Base-by-base conservation (phyloP, 495 filamentous ascomycete species). In the Podospora fimiseda region DNA sequence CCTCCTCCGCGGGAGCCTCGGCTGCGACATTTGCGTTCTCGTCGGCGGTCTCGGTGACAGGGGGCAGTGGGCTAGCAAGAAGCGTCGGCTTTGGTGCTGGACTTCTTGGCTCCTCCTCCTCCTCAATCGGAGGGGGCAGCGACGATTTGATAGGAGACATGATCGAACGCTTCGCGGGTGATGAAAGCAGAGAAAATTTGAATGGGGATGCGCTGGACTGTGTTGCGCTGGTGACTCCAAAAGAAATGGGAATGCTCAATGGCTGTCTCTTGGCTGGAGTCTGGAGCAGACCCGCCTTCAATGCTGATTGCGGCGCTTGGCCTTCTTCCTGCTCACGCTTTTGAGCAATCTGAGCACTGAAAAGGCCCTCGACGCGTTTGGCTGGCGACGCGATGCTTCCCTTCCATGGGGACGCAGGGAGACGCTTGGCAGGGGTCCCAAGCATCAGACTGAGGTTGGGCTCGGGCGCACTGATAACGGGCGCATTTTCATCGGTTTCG, bases 221-320 rank as follows among this genome's bases (percentile, higher is more conserved):
- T 11, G 7, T 33, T 3, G 27, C 38, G 11, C 22, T 21, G n/a
- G 41, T 47, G 13, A 9, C 49, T 15, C 41, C 61, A 22, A 18
- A 48, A 50, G 36, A 61, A 48, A 18, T 74, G 2, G 44, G 44
- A 11, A 72, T 64, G 14, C 68, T 67, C n/a, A 70, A 55, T 18
- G 70, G 70, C 18, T 70, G 71, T 21, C 74, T 61, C 62, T 77
- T 74, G 1, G 76, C 74, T 9, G 78, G 76, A 0, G 76, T 78
- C 39, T 72, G 70, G 19, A 81, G 65, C 24, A 74, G 60, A 2
- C 73, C 66, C 2, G 47, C 43, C 59, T 76, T 78, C 30, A 65
- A 57, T 2, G 69, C 48, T 2, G 60, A 57, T 46, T 61, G 59
- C 21, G 56, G 27, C 9, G 50, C 6, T 37, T 65, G 57, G 9